Evolutionary conservation across 2,329 filamentous ascomycete species (phyloP), one percentile per base, ranked within the genome.

Genomic region (Cercospora beticola): DNA sequence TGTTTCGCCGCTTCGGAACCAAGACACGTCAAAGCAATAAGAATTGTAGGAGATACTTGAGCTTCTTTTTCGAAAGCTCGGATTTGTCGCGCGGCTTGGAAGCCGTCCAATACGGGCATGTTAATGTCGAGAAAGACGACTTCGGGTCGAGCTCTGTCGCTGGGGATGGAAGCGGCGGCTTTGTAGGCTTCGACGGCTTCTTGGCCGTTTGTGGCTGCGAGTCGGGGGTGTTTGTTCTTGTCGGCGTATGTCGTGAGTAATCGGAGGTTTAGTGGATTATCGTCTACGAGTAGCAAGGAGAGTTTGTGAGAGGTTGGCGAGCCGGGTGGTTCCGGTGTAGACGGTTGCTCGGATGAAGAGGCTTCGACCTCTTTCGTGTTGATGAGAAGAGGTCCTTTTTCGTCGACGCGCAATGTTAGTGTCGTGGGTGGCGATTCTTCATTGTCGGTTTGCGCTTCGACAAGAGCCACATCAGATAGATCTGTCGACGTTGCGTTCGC

Each of bases 121-220:
- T 64, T 71, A 14, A 76, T 72, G 64, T 76, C 83, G 83, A 86
- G 85, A 12, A 74, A 65, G 36, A 64, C 26, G 30, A 64, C 61
- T n/a, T 64, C 46, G 21, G 61, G 61, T 1, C 49, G 30, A 2
- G 8, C 10, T 31, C 49, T 57, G 16, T n/a, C 46, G 49, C 21
- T 21, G 30, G 43, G 18, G 1, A 36, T 56, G 0, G 46, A 31
- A 16, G 30, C 30, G 5, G 61, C 26, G 5, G 61, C 61, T 64
- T 64, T 64, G 61, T 69, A 67, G 33, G 66, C 60, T 16, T 67
- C 74, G 0, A 86, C 78, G 3, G 84, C 84, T 71, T 85, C 80
- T 2, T 82, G 77, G 4, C 84, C 84, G 69, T 85, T 81, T 21
- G 74, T 73, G 1, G 83, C 83, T 23, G 79, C 79, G 26, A 82